A percentile compares a stretch with the other conserved stretches of the same genome.
Conservation (phyloP, 73 alveolate species). For the Chromera velia region DNA sequence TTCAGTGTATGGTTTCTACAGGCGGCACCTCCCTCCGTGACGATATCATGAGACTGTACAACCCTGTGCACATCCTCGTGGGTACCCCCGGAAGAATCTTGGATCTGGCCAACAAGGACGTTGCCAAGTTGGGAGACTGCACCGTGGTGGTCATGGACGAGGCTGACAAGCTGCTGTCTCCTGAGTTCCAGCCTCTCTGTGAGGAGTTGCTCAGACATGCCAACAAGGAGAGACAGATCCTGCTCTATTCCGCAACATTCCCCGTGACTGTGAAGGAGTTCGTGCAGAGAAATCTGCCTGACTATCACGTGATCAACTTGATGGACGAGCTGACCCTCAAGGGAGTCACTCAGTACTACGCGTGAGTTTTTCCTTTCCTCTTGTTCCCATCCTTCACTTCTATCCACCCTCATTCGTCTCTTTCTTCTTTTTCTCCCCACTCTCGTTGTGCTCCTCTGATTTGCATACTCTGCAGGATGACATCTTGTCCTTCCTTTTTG, state of each 20-base stretch:
- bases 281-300: constrained; percentile 71
- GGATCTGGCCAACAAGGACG: constrained; percentile 70
- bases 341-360: constrained; percentile 93
- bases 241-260: constrained; percentile 94
- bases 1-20: constrained; percentile 92
- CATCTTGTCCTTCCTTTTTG: too few species aligned
- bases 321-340: constrained; percentile 92
- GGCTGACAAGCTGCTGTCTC: constrained; percentile 91
- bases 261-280: constrained; percentile 83
- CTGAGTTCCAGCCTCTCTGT: constrained; percentile 76
- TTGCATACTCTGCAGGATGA: too few species aligned
- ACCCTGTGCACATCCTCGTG: constrained; percentile 21
- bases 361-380: constrained; percentile 32
- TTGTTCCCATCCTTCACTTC: not conserved
- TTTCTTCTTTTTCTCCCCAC: not conserved
- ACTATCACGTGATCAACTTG: constrained; percentile 77
- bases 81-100: constrained; percentile 69
- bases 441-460: too few species aligned
- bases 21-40: constrained; percentile 95
- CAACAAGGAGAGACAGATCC: constrained; percentile 75
- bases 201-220: constrained; percentile 69
- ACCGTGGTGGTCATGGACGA: constrained; percentile 77
- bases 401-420: not conserved
- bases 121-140: constrained; percentile 22
- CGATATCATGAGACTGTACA: constrained; percentile 70